phyloP scores from a whole-genome alignment of 805 yeast species.

The Kodamaea nitidulidarum region DNA sequence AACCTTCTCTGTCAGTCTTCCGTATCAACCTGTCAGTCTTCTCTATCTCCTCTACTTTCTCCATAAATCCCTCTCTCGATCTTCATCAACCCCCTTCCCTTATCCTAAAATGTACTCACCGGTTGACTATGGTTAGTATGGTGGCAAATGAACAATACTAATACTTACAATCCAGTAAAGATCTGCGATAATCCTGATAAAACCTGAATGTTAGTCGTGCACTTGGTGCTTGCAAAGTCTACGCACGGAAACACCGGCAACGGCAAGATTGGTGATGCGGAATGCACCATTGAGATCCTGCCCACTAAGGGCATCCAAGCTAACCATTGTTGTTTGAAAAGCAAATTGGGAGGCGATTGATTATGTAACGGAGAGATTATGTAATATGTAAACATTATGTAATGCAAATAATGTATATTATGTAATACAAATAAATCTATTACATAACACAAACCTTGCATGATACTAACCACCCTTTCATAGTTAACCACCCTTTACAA shows the following conservation, averaged over 20 bases:
- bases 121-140: constrained; percentile 8
- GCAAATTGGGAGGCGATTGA: background rate
- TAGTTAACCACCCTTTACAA: too few species aligned
- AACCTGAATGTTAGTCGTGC: constrained; percentile 26
- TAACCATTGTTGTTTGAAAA: constrained; percentile 25
- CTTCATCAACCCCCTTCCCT: background rate
- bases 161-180: constrained; percentile 45
- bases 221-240: background rate
- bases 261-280: constrained; percentile 49
- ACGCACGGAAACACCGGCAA: constrained; percentile 50
- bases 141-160: background rate
- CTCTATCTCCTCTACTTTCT: too few species aligned
- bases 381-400: too few species aligned
- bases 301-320: constrained; percentile 40
- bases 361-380: background rate
- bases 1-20: too few species aligned
- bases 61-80: background rate
- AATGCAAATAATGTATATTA: too few species aligned
- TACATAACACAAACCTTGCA: too few species aligned
- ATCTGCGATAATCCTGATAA: constrained; percentile 48
- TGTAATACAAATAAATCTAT: too few species aligned
- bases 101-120: background rate
- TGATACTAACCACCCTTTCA: too few species aligned
- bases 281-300: constrained; percentile 45
- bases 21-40: too few species aligned